These are phyloP conservation scores for Hordeum marinum DNA, from an alignment of 176 grass and related monocot genomes.

Conservation along the genomic window DNA sequence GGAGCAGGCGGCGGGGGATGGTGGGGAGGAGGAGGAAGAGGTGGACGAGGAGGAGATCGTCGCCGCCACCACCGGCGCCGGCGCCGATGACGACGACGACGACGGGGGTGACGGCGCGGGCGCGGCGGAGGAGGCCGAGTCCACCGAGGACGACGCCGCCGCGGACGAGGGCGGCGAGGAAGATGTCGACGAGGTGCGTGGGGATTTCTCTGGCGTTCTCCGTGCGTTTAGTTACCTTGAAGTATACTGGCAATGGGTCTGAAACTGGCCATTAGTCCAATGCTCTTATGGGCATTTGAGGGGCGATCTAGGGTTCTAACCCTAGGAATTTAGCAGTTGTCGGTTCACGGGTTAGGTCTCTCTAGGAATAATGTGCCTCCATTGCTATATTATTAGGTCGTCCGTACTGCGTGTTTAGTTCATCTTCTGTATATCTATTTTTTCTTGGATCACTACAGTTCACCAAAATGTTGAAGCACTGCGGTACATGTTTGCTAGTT, in stretches of 20 bases:
- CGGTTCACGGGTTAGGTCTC: not conserved
- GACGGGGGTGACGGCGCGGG: conserved; percentile 2
- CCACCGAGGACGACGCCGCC: conserved; percentile 48
- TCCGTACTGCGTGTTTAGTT: not conserved
- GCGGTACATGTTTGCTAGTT: not conserved
- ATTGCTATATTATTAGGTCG: not conserved
- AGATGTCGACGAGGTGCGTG: conserved; percentile 27
- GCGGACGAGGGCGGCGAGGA: not conserved
- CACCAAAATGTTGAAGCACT: not conserved
- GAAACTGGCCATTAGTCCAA: not conserved
- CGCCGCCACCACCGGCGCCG: conserved; percentile 34
- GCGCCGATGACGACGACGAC: conserved; percentile 28
- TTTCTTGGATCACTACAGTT: not conserved
- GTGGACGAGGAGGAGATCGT: conserved; percentile 63
- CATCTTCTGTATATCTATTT: not conserved
- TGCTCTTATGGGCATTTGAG: not conserved
- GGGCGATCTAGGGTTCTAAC: not conserved
- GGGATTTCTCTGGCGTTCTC: not conserved
- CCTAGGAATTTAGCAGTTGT: not conserved
- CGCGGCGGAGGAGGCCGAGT: conserved; percentile 26
- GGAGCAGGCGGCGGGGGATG: conserved; percentile 5
- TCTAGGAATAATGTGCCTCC: not conserved
- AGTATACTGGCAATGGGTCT: not conserved
- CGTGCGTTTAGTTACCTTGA: not conserved
- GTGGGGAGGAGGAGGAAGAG: conserved; percentile 22